A percentile compares a stretch with the other conserved stretches of the same genome.
These are phyloP conservation scores for Iris pallida DNA, from an alignment of 116 monocot genomes.

Conservation along the genomic window DNA sequence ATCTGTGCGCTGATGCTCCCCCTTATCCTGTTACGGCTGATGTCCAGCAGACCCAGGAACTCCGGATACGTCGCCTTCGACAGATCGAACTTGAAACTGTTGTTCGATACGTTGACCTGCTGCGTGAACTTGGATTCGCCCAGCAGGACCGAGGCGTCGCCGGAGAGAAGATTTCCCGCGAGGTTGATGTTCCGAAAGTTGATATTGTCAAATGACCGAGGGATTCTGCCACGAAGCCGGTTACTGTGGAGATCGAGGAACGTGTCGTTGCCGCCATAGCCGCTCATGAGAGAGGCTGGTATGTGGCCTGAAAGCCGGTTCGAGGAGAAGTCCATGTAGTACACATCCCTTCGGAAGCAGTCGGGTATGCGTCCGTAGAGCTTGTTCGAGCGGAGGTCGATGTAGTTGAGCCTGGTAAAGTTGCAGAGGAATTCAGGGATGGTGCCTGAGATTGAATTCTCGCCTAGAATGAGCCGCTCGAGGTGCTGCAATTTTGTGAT, in stretches of 20 bases:
- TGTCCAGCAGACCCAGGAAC: slow-evolving; percentile 2
- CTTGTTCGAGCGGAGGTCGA: slow-evolving; percentile 11
- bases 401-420: slow-evolving; percentile 1
- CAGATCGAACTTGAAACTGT: slow-evolving; percentile 9
- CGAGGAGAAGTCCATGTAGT: slow-evolving; percentile 6
- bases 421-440: slow-evolving; percentile 14
- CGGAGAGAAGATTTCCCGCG: slow-evolving; percentile 1
- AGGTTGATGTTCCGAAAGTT: slow-evolving; percentile 5
- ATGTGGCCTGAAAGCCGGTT: slow-evolving; percentile 13
- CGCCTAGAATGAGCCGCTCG: background rate
- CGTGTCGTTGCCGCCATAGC: background rate
- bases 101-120: background rate
- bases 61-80: background rate
- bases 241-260: slow-evolving; percentile 19
- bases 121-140: slow-evolving; percentile 1
- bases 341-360: background rate
- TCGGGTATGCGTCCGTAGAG: slow-evolving; percentile 13
- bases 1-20: slow-evolving; percentile 9
- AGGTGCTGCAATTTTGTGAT: slow-evolving; percentile 8
- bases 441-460: slow-evolving; percentile 12
- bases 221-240: slow-evolving; percentile 28
- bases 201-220: background rate
- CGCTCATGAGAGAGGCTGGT: slow-evolving; percentile 3
- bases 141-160: slow-evolving; percentile 8
- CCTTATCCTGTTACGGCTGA: slow-evolving; percentile 8